These are phyloP conservation scores for Globisporangium cederbergense DNA, from an alignment of 352 stramenopile genomes.

Conservation along the genomic window DNA sequence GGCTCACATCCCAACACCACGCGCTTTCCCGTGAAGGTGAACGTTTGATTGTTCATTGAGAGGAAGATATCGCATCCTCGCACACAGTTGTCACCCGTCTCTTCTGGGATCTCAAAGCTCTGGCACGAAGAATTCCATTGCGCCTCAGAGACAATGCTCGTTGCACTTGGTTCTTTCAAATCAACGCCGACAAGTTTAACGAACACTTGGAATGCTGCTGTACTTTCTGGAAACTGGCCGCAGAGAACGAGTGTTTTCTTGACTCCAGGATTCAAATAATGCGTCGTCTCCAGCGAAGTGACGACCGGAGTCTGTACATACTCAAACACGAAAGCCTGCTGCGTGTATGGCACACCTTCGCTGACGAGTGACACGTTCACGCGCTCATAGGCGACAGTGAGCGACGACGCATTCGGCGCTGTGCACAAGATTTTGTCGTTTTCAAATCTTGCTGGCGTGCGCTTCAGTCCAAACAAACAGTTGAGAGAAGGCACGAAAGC, in stretches of 20 bases:
- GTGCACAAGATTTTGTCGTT: conserved; percentile 25
- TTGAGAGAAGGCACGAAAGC: conserved; percentile 23
- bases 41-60: conserved; percentile 46
- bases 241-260: conserved; percentile 15
- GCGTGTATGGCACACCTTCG: conserved; percentile 15
- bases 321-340: conserved; percentile 27
- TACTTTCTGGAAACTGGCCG: background rate
- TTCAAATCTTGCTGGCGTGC: conserved; percentile 19
- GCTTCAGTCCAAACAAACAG: conserved; percentile 34
- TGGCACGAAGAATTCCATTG: conserved; percentile 11
- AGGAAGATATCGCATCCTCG: conserved; percentile 27
- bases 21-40: conserved; percentile 21
- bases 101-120: conserved; percentile 8
- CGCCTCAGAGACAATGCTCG: background rate
- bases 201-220: background rate
- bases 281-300: conserved; percentile 20
- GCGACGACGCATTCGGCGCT: conserved; percentile 18
- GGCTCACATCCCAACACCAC: conserved; percentile 16
- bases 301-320: conserved; percentile 28
- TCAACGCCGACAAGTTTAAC: conserved; percentile 1
- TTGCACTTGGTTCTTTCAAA: background rate
- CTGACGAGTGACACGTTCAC: conserved; percentile 32
- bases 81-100: background rate
- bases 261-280: conserved; percentile 2
- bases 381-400: background rate